These are phyloP conservation scores for Scutellaria baicalensis DNA, from an alignment of 257 asterid species.

Conservation along the genomic window DNA sequence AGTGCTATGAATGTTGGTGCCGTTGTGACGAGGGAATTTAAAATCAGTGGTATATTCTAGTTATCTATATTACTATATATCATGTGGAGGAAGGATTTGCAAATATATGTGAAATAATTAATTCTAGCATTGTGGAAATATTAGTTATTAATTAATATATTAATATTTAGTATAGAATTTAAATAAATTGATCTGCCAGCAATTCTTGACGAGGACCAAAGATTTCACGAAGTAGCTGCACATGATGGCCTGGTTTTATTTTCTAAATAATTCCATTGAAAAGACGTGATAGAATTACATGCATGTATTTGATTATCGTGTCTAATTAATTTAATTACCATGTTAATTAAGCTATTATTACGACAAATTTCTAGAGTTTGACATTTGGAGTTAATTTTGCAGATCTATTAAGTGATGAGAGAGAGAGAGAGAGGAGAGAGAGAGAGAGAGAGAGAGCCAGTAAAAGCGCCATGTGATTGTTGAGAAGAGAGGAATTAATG, in stretches of 20 bases:
- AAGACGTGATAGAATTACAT: background rate
- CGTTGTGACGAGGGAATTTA: no score
- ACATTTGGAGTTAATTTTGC: background rate
- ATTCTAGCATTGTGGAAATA: background rate
- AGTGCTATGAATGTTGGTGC: no score
- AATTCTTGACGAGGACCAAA: slow-evolving; percentile 18
- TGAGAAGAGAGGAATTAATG: slow-evolving; percentile 2
- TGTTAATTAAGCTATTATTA: background rate
- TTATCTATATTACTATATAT: no score
- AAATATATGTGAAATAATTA: no score
- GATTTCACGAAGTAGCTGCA: slow-evolving; percentile 5
- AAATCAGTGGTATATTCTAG: no score
- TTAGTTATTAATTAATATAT: background rate
- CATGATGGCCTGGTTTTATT: background rate
- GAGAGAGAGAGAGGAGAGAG: no score
- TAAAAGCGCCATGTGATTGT: slow-evolving; percentile 24
- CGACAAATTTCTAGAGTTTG: background rate
- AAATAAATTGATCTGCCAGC: slow-evolving; percentile 21
- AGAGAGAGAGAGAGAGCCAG: slow-evolving; percentile 10
- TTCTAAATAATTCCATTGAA: slow-evolving; percentile 2
- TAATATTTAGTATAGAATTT: background rate
- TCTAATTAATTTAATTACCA: background rate
- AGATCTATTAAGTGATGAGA: background rate
- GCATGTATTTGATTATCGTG: background rate
- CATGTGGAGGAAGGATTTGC: no score